Evolutionary conservation across 2,329 filamentous ascomycete species (phyloP).

Genomic region (Arachnopeziza araneosa): DNA sequence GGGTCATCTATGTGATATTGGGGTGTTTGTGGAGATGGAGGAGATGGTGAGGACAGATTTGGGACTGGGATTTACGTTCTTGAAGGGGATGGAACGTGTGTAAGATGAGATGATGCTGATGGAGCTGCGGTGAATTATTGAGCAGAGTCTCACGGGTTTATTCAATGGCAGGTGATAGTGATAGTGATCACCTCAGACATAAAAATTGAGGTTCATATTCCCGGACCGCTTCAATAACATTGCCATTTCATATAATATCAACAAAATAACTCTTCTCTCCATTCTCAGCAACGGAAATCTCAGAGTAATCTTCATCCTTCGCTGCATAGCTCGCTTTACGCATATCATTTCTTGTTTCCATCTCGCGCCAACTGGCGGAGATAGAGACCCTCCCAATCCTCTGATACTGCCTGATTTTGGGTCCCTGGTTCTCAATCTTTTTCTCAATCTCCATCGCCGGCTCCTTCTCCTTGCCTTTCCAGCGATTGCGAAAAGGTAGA

Average conservation of each 20-base stretch:
- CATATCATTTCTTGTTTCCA: neutral
- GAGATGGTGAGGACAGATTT: too few relatives aligned
- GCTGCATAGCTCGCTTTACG: neutral
- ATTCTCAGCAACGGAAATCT: neutral
- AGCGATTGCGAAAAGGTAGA: neutral
- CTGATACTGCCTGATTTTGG: neutral
- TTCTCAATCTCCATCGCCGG: neutral
- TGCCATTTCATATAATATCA: neutral
- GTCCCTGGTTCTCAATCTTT: neutral
- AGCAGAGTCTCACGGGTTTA: too few relatives aligned
- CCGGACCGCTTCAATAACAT: too few relatives aligned
- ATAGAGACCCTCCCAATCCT: neutral
- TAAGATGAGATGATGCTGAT: too few relatives aligned
- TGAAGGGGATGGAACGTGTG: too few relatives aligned
- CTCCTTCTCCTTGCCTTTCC: neutral
- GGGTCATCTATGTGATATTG: neutral
- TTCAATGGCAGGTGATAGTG: too few relatives aligned
- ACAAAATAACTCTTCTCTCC: neutral
- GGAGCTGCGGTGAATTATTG: too few relatives aligned
- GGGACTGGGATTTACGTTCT: too few relatives aligned
- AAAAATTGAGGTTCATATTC: too few relatives aligned
- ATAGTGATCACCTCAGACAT: too few relatives aligned
- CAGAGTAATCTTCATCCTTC: neutral
- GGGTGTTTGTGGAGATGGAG: neutral
- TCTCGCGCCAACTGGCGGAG: neutral